phyloP scores from a whole-genome alignment of 1,139 yeast species.

The Trichomonascaceae sp. region DNA sequence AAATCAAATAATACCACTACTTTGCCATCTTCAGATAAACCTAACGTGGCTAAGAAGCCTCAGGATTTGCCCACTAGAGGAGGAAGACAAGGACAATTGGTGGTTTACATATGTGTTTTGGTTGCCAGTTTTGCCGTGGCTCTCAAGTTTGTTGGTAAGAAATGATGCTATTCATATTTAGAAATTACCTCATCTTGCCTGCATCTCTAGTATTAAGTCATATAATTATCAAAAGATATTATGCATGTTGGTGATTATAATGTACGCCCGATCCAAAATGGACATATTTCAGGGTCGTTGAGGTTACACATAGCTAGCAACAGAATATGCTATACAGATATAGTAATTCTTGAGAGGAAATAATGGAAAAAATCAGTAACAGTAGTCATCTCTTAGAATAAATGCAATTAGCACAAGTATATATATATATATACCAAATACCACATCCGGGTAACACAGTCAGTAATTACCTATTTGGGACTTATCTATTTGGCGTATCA shows the following conservation, averaged over 20 bases:
- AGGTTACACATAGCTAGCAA: too few species aligned
- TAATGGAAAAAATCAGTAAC: too few species aligned
- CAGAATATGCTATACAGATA: too few species aligned
- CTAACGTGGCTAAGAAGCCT: neutral
- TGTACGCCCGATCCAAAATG: too few species aligned
- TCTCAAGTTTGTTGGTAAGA: constrained; percentile 6
- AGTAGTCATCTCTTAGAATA: too few species aligned
- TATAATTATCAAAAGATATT: neutral
- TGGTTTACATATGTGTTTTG: constrained; percentile 18
- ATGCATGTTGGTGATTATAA: neutral
- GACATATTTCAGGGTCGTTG: too few species aligned
- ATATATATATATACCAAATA: too few species aligned
- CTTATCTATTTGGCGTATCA: too few species aligned
- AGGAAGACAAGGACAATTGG: constrained; percentile 7
- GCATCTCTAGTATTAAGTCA: neutral
- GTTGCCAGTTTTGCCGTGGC: constrained; percentile 22
- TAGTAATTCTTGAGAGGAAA: too few species aligned
- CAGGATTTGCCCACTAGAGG: constrained; percentile 3
- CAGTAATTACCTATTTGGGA: too few species aligned
- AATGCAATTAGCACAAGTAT: too few species aligned
- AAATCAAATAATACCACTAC: neutral
- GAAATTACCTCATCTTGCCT: neutral
- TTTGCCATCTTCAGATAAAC: neutral
- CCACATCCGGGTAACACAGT: too few species aligned
- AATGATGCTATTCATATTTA: neutral